Percentiles rank a stretch among this genome's conserved stretches.
Conservation (phyloP, 23 red algal species). For the Gracilaria domingensis region DNA sequence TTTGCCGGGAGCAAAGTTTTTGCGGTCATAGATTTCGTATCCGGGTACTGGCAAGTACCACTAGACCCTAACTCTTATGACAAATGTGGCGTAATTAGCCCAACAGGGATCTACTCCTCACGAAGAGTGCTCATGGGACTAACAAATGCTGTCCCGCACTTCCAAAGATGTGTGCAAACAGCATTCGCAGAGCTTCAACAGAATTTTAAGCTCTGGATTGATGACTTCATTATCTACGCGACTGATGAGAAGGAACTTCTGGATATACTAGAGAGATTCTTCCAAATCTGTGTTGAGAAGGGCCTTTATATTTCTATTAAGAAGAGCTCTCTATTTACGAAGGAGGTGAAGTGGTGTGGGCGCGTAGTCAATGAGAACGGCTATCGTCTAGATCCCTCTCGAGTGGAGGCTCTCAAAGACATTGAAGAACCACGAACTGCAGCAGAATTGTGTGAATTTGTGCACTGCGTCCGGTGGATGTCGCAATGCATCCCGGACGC, state of each 20-base stretch:
- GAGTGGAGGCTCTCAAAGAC: background rate
- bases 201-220: slow-evolving; percentile 20
- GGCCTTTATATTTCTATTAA: background rate
- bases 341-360: slow-evolving; percentile 30
- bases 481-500: slow-evolving; percentile 15
- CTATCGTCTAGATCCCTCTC: background rate
- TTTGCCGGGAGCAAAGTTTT: slow-evolving; percentile 29
- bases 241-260: slow-evolving; percentile 9
- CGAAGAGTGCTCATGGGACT: background rate
- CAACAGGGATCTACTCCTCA: background rate
- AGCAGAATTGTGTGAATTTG: slow-evolving; percentile 12
- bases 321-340: slow-evolving; percentile 32
- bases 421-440: slow-evolving; percentile 12
- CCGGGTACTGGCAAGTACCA: slow-evolving; percentile 36
- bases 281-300: slow-evolving; percentile 32
- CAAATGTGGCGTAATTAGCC: background rate
- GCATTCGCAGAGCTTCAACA: slow-evolving; percentile 29
- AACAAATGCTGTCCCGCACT: slow-evolving; percentile 38
- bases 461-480: slow-evolving; percentile 41
- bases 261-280: slow-evolving; percentile 25
- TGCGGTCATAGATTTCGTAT: slow-evolving; percentile 29
- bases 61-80: background rate
- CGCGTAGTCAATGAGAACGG: slow-evolving; percentile 33
- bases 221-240: slow-evolving; percentile 56
- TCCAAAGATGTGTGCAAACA: slow-evolving; percentile 40